Evolutionary conservation across 352 stramenopile genomes (phyloP).

Genomic region (Phytophthora citricola): DNA sequence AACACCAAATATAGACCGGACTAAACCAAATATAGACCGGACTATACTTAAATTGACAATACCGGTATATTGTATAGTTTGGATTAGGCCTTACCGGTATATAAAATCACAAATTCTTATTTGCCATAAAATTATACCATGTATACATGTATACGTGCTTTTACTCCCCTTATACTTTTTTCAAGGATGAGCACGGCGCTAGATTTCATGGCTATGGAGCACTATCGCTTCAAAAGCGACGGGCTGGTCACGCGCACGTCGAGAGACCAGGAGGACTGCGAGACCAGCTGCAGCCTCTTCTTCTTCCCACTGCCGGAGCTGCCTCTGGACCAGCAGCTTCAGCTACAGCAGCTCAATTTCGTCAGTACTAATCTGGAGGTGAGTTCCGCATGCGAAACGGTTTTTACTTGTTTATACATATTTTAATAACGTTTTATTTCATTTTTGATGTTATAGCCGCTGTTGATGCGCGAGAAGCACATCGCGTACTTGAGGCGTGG

Average conservation of each 20-base stretch:
- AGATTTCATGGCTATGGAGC: constrained; percentile 42
- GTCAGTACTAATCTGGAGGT: constrained; percentile 68
- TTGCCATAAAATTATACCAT: neutral
- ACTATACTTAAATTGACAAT: too few species aligned
- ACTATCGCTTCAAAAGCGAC: constrained; percentile 64
- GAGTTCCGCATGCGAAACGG: neutral
- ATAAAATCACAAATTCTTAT: too few species aligned
- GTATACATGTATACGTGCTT: neutral
- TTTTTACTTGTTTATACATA: constrained; percentile 3
- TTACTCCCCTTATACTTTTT: neutral
- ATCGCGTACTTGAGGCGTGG: constrained; percentile 76
- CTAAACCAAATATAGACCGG: too few species aligned
- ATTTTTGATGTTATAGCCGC: constrained; percentile 34
- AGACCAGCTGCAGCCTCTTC: constrained; percentile 92
- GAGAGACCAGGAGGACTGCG: constrained; percentile 85
- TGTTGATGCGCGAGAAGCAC: constrained; percentile 89
- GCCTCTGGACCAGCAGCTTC: constrained; percentile 71
- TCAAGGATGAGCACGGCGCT: constrained; percentile 15
- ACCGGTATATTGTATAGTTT: too few species aligned
- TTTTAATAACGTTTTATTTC: neutral
- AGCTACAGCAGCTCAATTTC: constrained; percentile 88
- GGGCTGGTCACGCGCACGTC: constrained; percentile 61
- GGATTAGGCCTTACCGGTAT: too few species aligned
- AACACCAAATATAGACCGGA: too few species aligned
- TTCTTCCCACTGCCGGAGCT: constrained; percentile 91